Conservation (phyloP, 1,284 basidiomycete genomes). For the Pseudozyma thailandica region DNA sequence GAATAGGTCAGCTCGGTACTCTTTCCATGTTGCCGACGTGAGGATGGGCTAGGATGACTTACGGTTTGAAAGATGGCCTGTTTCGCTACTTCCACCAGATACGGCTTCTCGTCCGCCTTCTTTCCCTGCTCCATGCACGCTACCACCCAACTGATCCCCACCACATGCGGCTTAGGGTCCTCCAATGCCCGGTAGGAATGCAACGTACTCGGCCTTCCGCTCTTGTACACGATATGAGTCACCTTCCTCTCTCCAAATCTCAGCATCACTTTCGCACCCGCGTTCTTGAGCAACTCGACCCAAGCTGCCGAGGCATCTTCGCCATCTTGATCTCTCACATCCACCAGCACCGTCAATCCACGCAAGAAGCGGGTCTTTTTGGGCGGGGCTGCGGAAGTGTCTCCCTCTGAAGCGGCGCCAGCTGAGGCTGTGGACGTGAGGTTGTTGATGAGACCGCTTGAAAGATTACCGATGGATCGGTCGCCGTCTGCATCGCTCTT, state of each 20-base stretch:
- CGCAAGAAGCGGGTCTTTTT: slow-evolving; percentile 42
- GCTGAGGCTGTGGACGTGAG: no score
- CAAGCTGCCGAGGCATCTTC: slow-evolving; percentile 55
- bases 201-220: slow-evolving; percentile 55
- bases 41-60: slow-evolving; percentile 23
- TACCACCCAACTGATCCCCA: slow-evolving; percentile 58
- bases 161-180: slow-evolving; percentile 53
- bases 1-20: no score
- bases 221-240: slow-evolving; percentile 63
- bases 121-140: slow-evolving; percentile 50
- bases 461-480: slow-evolving; percentile 37
- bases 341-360: slow-evolving; percentile 57
- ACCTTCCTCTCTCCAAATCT: slow-evolving; percentile 43
- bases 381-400: slow-evolving; percentile 1
- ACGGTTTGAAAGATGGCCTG: slow-evolving; percentile 58
- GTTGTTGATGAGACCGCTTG: slow-evolving; percentile 20
- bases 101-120: slow-evolving; percentile 54
- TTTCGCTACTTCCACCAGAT: slow-evolving; percentile 61
- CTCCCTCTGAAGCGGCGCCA: slow-evolving; percentile 9
- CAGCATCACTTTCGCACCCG: slow-evolving; percentile 56
- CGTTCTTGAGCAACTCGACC: slow-evolving; percentile 54
- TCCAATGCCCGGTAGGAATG: slow-evolving; percentile 46
- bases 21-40: no score
- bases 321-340: slow-evolving; percentile 59
- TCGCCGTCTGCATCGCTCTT: slow-evolving; percentile 41